phyloP scores from a whole-genome alignment of 192 early-diverging fungal species.

The Linnemannia zychae region DNA sequence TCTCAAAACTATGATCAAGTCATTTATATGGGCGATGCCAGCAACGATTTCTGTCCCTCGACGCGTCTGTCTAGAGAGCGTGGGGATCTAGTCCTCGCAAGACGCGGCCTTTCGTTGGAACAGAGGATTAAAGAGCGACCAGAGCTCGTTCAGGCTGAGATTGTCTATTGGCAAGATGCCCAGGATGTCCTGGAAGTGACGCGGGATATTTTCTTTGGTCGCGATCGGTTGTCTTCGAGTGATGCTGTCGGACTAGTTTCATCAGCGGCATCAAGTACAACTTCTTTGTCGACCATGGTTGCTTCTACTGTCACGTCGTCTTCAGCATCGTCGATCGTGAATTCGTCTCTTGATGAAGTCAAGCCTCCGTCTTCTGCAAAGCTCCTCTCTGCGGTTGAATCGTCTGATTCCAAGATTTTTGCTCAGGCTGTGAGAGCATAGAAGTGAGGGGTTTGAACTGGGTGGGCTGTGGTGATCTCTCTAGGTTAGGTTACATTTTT shows the following conservation, averaged over 20 bases:
- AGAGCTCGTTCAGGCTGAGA: slow-evolving; percentile 32
- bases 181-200: slow-evolving; percentile 9
- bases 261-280: not conserved
- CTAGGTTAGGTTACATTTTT: not conserved
- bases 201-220: slow-evolving; percentile 4
- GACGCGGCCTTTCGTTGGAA: slow-evolving; percentile 24
- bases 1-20: slow-evolving; percentile 41
- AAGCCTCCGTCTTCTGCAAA: not conserved
- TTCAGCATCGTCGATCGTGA: not conserved
- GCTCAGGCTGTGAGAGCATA: slow-evolving; percentile 35
- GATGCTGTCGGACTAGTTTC: not conserved
- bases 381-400: slow-evolving; percentile 15
- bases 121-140: slow-evolving; percentile 27
- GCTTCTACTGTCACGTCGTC: not conserved
- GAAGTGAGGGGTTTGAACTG: not conserved
- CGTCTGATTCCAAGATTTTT: slow-evolving; percentile 20
- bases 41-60: slow-evolving; percentile 67
- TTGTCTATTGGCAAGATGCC: slow-evolving; percentile 39
- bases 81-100: slow-evolving; percentile 30
- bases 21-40: slow-evolving; percentile 67
- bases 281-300: not conserved
- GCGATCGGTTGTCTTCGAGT: not conserved
- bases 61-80: slow-evolving; percentile 45
- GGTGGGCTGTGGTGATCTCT: not conserved
- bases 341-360: not conserved